phyloP scores from a whole-genome alignment of 2,329 filamentous ascomycete species.

The Fusarium bactridioides region DNA sequence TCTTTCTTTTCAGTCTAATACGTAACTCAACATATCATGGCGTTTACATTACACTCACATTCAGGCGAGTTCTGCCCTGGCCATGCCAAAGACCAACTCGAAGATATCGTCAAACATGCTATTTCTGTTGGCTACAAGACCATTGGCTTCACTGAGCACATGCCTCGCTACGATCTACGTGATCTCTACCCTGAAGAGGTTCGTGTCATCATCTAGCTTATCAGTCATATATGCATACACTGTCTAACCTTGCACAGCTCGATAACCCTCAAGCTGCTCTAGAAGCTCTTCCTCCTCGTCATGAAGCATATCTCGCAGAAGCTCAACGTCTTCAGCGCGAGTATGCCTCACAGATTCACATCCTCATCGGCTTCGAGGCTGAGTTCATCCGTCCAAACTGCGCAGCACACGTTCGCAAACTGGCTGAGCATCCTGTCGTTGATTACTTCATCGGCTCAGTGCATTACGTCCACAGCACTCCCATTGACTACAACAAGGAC shows the following conservation, averaged over 20 bases:
- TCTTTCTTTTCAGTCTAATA: background rate
- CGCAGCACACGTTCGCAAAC: conserved; percentile 65
- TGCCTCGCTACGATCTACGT: conserved; percentile 75
- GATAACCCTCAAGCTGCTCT: conserved; percentile 59
- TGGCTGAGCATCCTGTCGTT: conserved; percentile 67
- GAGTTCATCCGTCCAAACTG: conserved; percentile 86
- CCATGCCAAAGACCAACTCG: conserved; percentile 85
- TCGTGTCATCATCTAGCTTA: background rate
- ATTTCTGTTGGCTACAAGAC: conserved; percentile 81
- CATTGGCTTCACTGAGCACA: conserved; percentile 93
- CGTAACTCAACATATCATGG: conserved; percentile 65
- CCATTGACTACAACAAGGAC: conserved; percentile 83
- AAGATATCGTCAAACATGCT: conserved; percentile 82
- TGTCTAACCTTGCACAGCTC: conserved; percentile 49
- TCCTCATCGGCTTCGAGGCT: conserved; percentile 90
- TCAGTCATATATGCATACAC: background rate
- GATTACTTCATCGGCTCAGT: conserved; percentile 95
- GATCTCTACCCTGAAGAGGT: conserved; percentile 96
- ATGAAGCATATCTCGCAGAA: conserved; percentile 77
- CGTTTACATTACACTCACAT: conserved; percentile 97
- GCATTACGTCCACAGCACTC: conserved; percentile 85
- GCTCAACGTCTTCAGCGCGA: conserved; percentile 74
- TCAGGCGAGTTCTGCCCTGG: conserved; percentile 95
- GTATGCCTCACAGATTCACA: conserved; percentile 75
- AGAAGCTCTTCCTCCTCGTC: conserved; percentile 60